A percentile compares a stretch with the other conserved stretches of the same genome.
Conservation (phyloP, 1,284 basidiomycete genomes). For the Leucoagaricus sp. region DNA sequence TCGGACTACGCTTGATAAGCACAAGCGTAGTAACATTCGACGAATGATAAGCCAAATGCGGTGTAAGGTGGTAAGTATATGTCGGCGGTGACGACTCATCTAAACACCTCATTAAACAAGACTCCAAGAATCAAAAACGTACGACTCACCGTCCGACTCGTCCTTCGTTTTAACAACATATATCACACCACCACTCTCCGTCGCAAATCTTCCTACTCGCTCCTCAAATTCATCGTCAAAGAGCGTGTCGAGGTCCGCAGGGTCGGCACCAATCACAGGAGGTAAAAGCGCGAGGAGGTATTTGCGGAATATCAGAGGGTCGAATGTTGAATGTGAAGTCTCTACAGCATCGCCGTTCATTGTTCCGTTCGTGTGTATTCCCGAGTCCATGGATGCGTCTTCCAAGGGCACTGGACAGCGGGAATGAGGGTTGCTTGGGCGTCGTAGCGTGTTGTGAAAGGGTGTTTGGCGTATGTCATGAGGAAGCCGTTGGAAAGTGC, state of each 20-base stretch:
- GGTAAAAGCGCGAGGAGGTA: slow-evolving; percentile 76
- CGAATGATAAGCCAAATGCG: slow-evolving; percentile 79
- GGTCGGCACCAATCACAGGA: slow-evolving; percentile 67
- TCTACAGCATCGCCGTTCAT: slow-evolving; percentile 25
- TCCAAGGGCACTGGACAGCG: not conserved
- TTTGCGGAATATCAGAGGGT: slow-evolving; percentile 59
- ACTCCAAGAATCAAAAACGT: slow-evolving; percentile 2
- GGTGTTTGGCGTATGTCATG: not conserved
- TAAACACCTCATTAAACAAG: slow-evolving; percentile 23
- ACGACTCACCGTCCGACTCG: slow-evolving; percentile 60
- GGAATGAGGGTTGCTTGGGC: not conserved
- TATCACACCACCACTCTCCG: slow-evolving; percentile 67
- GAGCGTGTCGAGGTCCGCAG: slow-evolving; percentile 63
- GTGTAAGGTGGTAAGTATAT: slow-evolving; percentile 71
- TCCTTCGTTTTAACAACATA: slow-evolving; percentile 80
- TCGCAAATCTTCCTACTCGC: slow-evolving; percentile 70
- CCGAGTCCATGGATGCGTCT: slow-evolving; percentile 21
- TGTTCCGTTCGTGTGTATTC: slow-evolving; percentile 30
- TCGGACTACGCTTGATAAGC: slow-evolving; percentile 90
- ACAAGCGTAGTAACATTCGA: slow-evolving; percentile 87
- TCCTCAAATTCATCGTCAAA: slow-evolving; percentile 79
- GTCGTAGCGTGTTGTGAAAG: not conserved
- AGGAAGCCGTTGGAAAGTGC: not conserved
- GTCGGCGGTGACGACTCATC: slow-evolving; percentile 63
- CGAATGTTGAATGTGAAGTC: slow-evolving; percentile 44